Evolutionary conservation across 2,329 filamentous ascomycete species (phyloP).

Genomic region (Cercospora zeina): DNA sequence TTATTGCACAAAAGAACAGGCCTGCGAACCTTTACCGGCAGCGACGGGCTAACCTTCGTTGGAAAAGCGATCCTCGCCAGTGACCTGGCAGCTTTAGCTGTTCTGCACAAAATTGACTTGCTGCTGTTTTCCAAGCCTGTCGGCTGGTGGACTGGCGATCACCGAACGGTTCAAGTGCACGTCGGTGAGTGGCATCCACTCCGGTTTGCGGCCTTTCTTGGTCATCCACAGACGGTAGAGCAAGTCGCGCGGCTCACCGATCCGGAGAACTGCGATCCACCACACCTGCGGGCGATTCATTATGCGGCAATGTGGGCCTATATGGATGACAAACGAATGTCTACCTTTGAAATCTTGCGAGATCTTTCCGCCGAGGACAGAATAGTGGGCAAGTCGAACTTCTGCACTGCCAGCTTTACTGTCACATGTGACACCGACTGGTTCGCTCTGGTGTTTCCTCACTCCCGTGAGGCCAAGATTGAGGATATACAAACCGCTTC

Average conservation of each 20-base stretch:
- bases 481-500: not conserved
- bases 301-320: not conserved
- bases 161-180: not conserved
- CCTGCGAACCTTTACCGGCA: not conserved
- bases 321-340: not conserved
- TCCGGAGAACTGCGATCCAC: not conserved
- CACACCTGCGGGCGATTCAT: not conserved
- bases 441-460: not conserved
- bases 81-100: not conserved
- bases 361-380: not conserved
- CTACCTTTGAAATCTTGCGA: not conserved
- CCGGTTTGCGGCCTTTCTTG: constrained; percentile 3
- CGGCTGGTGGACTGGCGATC: not conserved
- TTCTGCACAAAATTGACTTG: not conserved
- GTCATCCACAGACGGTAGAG: not conserved
- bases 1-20: not conserved
- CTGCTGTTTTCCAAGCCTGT: not conserved
- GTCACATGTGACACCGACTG: constrained; percentile 6
- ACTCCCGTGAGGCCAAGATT: not conserved
- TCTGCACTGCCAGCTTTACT: not conserved
- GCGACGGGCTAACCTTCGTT: not conserved
- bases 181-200: not conserved
- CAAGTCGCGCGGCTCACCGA: not conserved
- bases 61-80: not conserved
- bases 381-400: not conserved